Base-by-base conservation (phyloP, 2,329 filamentous ascomycete species). In the Dryadomyces quercivorus region DNA sequence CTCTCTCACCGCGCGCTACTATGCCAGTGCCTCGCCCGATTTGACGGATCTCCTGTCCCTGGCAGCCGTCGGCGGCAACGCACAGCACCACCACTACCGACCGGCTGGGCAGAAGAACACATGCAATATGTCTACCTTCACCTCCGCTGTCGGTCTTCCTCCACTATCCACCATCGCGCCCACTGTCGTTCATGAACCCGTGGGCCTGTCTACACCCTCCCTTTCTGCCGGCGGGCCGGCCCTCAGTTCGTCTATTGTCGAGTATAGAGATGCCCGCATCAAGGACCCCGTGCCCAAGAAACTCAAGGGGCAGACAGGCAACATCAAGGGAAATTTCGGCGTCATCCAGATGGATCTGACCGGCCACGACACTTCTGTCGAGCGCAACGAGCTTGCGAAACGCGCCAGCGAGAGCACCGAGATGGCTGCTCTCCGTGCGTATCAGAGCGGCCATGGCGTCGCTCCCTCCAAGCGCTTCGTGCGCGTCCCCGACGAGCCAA, bases 221-320 rank as follows among this genome's bases (percentile, higher is more conserved):
- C 3, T 34, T n/a, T 18, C 38, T 15, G n/a, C 20, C 20, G 21
- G 21, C 40, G n/a, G 21, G 5, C 4, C 40, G 5, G n/a, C 21
- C 3, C 38, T 50, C 48, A 2, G 18, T 31, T 40, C 47, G 9
- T 22, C 44, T 5, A 16, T 22, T 12, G 49, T 26, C 16, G 57
- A 59, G 7, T 59, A 57, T 36, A 65, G 63, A 34, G 76, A 79
- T 63, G 74, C 75, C 46, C 71, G 75, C 22, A 71, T 78, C 15
- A 67, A 76, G 55, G 81, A 82, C 57, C 77, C 80, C 1, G 74
- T 84, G 2, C 80, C 81, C 5, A 80, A 75, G 64, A 83, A 82
- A 63, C 69, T 84, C 53, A 80, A 82, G 62, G 77, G 78, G 57
- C 78, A 76, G 59, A 75, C 76, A 20, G 73, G 77, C 58, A 69